These are phyloP conservation scores for Phragmites australis DNA, from an alignment of 176 grass and related monocot genomes.

Conservation along the genomic window DNA sequence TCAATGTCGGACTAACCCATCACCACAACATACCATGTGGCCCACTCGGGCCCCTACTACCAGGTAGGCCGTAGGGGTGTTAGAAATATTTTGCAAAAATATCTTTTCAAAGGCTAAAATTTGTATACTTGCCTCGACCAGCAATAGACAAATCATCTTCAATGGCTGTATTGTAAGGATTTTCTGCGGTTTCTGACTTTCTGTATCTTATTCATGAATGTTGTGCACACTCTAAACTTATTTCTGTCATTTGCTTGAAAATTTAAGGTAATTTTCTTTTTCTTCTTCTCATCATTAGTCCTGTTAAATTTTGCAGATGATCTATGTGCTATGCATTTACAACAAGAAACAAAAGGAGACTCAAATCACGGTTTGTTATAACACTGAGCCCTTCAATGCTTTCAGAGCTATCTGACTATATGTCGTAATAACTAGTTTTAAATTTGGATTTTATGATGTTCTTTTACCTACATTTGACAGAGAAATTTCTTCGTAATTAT, in stretches of 20 bases:
- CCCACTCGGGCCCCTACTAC: background rate
- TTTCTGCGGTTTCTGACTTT: background rate
- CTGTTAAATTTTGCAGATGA: conserved; percentile 61
- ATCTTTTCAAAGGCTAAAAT: background rate
- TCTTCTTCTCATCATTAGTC: conserved; percentile 10
- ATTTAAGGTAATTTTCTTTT: background rate
- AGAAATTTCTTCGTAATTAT: background rate
- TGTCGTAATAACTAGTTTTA: background rate
- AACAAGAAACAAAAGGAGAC: conserved; percentile 94
- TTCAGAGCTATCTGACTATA: background rate
- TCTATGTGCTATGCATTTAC: conserved; percentile 90
- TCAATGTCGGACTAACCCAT: background rate
- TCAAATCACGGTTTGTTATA: conserved; percentile 68
- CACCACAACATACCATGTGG: background rate
- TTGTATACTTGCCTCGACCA: background rate
- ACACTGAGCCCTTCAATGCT: background rate
- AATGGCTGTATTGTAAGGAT: background rate
- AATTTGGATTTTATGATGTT: conserved; percentile 10
- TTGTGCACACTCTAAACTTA: conserved; percentile 1
- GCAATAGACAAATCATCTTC: conserved; percentile 1
- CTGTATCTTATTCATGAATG: conserved; percentile 1
- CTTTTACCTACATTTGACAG: conserved; percentile 11
- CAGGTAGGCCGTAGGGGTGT: background rate
- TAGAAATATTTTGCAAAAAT: background rate
- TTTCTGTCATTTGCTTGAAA: conserved; percentile 5